Evolutionary conservation across 2,329 filamentous ascomycete genomes (phyloP), one percentile per base, ranked within the genome.

Genomic region (Botryotinia globosa): DNA sequence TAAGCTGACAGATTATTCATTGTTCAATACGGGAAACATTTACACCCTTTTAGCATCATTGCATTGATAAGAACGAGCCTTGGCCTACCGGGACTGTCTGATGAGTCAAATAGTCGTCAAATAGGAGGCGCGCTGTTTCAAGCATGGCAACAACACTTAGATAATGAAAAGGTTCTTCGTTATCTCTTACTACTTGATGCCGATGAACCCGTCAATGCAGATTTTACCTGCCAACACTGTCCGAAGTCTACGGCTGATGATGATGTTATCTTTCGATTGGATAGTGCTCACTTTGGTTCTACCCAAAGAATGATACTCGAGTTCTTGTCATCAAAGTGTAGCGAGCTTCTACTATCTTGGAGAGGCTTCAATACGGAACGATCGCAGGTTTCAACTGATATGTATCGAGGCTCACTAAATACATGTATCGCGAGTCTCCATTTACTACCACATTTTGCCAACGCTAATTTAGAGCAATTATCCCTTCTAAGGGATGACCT

Each of bases 41-140:
- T 90, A 56, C 86, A 87, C 25, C 89, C 92, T 6, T 79, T 86
- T 45, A 89, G 94, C 75, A 81, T 97, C 34, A 82, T 92, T 54
- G 89, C 89, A 75, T 82, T 97, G 7, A 80, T 97, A n/a, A 84
- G 89, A 74, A 86, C 87, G 25, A 93, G 92, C 77, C 89, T 91
- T 54, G 92, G 92, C 25, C 72, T 81, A 34, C 74, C 74, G 37
- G 74, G 73, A 56, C n/a, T 78, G 22, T 63, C 67, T 56, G n/a
- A 75, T 25, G 34, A 72, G 51, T n/a, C 65, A 18, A 66, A 64
- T 9, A 48, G 39, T 54, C 69, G 65, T 4, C 66, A 75, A 16
- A 77, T 79, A 32, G 75, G 77, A 59, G 80, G 80, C 29, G 66
- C 71, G 37, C 68, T 81, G 45, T 78, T 75, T 51, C 80, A 80